Evolutionary conservation across 345 rosid genomes (phyloP), one percentile per base, ranked within the genome.

Genomic region (Ailanthus altissimus): DNA sequence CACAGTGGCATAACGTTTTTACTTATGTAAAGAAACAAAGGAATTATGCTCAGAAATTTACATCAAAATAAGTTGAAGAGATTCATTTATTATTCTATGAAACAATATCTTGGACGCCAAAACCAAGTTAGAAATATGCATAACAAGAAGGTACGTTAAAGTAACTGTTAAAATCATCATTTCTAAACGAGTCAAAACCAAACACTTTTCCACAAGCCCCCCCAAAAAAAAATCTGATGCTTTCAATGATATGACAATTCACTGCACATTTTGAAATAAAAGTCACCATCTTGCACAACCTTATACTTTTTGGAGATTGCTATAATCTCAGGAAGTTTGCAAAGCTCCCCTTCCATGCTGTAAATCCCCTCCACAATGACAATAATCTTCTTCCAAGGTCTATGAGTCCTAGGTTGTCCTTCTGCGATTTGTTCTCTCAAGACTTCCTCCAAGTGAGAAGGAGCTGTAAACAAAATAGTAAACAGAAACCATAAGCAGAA

Each of bases 341-440:
- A 92, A 60, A 96, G 82, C 64, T 93, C 94, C 43, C 98, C 98
- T 85, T 96, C 98, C 98, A 96, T 96, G 77, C 98, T 93, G 80
- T 93, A 96, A 70, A 92, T 93, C 38, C 99, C 99, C 84, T 96
- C 98, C 10, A 93, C 90, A 3, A 96, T 77, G 47, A 93, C 94
- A 16, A 96, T 83, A 45, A 93, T 96, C 89, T 96, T 92, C 88
- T 91, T 96, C 98, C 99, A 96, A 0, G 98, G 97, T 77, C 97
- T 87, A 76, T 89, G 99, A 5, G 97, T 93, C 85, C 93, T 90
- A 1, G 98, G 97, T 77, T 92, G 97, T 64, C 99, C 97, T 38
- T 89, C 94, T 3, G 94, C 98, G 60, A 96, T 96, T 82, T 96
- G 97, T 78, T 93, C 98, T 81, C 93, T 91, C 84, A 93, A 64